A percentile compares a stretch with the other conserved stretches of the same genome.
These are phyloP conservation scores for Luzula sylvatica DNA, from an alignment of 176 grass and related monocot genomes.

Conservation along the genomic window DNA sequence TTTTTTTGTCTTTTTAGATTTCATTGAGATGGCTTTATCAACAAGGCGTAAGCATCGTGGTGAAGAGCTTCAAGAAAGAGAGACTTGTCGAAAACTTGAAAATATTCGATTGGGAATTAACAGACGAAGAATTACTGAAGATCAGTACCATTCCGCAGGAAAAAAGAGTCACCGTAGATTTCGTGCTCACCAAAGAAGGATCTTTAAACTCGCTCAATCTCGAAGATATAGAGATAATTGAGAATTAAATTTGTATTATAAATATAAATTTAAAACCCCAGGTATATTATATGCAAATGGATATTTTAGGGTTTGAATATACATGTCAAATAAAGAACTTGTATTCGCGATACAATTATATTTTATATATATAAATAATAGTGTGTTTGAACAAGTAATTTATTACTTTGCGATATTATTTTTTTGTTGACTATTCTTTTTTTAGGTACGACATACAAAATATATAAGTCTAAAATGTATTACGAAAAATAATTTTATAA, in stretches of 20 bases:
- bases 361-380: too few species aligned
- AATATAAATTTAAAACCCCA: too few species aligned
- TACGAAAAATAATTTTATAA: slow-evolving; percentile 5
- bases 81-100: slow-evolving; percentile 36
- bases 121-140: slow-evolving; percentile 30
- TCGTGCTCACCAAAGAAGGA: slow-evolving; percentile 29
- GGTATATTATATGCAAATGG: neutral
- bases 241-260: slow-evolving; percentile 21
- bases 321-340: neutral
- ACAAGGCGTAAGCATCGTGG: slow-evolving; percentile 46
- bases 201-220: slow-evolving; percentile 18
- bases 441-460: too few species aligned
- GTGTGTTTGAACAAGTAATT: too few species aligned
- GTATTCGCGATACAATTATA: too few species aligned
- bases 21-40: slow-evolving; percentile 52
- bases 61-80: slow-evolving; percentile 40
- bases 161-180: slow-evolving; percentile 7
- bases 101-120: slow-evolving; percentile 60
- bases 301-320: neutral
- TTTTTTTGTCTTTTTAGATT: slow-evolving; percentile 24
- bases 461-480: too few species aligned
- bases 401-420: too few species aligned
- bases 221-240: slow-evolving; percentile 33
- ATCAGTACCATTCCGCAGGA: slow-evolving; percentile 35
- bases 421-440: too few species aligned